Evolutionary conservation across 2,329 filamentous ascomycete genomes (phyloP), one percentile per base, ranked within the genome.

Genomic region (Rugonectria rugulosa): DNA sequence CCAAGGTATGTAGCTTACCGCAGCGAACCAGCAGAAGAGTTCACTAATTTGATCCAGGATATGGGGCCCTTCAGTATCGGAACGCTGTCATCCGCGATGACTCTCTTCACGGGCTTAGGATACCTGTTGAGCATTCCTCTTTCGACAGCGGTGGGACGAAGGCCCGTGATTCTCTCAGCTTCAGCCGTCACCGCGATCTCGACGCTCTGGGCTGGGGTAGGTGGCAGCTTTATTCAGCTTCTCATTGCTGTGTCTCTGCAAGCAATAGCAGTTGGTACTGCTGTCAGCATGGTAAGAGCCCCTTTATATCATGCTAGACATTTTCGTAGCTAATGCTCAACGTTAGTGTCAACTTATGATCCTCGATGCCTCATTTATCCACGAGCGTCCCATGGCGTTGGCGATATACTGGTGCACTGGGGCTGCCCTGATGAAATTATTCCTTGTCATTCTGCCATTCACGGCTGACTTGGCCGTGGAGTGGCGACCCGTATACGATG

Each of bases 311-410:
- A 5, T 21, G 4, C 4, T 21, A 9, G 4, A 14, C 36, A 23
- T n/a, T n/a, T n/a, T n/a, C n/a, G n/a, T 5, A 9, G 8, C 45
- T 40, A 29, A 40, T 14, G 8, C 4, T 11, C 4, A 5, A 5
- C n/a, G n/a, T n/a, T n/a, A 48, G 45, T 26, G 45, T 2, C 45
- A 29, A 12, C 32, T 48, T 3, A 48, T 48, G 34, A 29, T 29
- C 9, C 24, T 48, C 7, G 45, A 48, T 19, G 17, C 26, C n/a
- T 38, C 45, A 7, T 48, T 48, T 17, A 48, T 48, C 8, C 45
- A 48, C 17, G 45, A 48, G 17, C 23, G 45, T 11, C 34, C 34
- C 9, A 29, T 48, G 23, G 45, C 45, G 4, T 15, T 48, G 4
- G 17, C 34, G n/a, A 37, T 21, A 4, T 40, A 21, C 24, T 48